Base-by-base conservation (phyloP, 306 rosid species). In the Cercis canadensis region DNA sequence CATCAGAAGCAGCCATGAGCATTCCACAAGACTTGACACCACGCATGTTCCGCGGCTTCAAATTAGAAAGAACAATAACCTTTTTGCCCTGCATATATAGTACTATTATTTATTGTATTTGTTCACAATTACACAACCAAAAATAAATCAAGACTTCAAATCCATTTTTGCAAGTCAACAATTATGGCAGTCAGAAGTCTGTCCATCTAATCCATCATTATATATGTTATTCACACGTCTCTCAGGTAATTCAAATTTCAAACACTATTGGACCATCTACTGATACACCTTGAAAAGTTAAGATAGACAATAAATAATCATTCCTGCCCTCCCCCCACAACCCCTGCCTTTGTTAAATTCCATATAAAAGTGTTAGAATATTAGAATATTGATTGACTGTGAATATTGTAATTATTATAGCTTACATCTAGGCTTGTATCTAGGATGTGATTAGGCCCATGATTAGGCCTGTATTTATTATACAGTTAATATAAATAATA, bases 1-100 rank as follows among this genome's bases (percentile, higher is more conserved):
- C 81, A 83, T 94, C 96, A 65, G 97, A 90, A 70, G 98, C 98
- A 37, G 97, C 98, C 96, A 94, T 85, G 67, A 94, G 90, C 98
- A 94, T 94, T 72, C 98, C 98, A 36, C 63, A 44, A 43, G 98
- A 94, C 81, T 90, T 90, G 67, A 94, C 88, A 16, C 96, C 97
- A 61, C 97, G 92, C 98, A 94, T 90, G 81, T 89, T 94, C 80
- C 98, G 87, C 18, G 96, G 86, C 86, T 94, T 90, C 84, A 94
- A 67, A 82, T 94, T 94, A 41, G 92, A 84, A 43, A 93, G 90
- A 18, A 94, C 97, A 68, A 90, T 78, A 9, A 90, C 98, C 41
- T 80, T 82, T 72, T 56, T 81, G 1, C 86, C 97, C 98, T 94
- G 80, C 60, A 58, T 33, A 44, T 58, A 64, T 24, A 21, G 11